Evolutionary conservation across 225 moss, liverwort and hornwort species (phyloP), one percentile per base, ranked within the genome.

Genomic region (Polytrichum commune): DNA sequence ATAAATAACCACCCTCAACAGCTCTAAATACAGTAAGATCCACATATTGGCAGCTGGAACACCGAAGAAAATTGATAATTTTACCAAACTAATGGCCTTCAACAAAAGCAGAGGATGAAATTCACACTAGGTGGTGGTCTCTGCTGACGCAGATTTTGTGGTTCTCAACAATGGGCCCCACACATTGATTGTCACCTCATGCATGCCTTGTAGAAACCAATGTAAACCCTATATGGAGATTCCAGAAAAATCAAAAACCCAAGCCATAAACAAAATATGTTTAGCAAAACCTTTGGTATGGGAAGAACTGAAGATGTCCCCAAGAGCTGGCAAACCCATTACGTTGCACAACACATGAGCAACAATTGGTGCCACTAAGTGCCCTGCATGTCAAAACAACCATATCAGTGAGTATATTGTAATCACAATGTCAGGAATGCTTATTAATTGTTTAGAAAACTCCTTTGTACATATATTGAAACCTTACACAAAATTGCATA

Each of bases 341-440:
- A 78, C 82, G 29, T 98, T 98, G 75, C 98, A 98, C 76, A 98
- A 91, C 53, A 98, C 82, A 73, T 98, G 98, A 58, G 95, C 98
- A 68, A 98, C 87, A 76, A 98, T 73, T 64, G 98, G 95, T 70
- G 91, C 85, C 75, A 89, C 38, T 58, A 98, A 54, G 71, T 95
- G 90, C 68, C 97, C 97, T 98, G 81, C 32, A 67, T 72, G 27
- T n/a, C 65, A 29, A 63, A 2, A 32, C 33, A 66, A 24, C 20
- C 5, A 58, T 58, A 5, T 23, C 20, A 58, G n/a, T 2, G 5
- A 56, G 4, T 19, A 5, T 19, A 9, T 18, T 19, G 6, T 5
- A 56, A 22, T 56, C 56, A 5, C 22, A 19, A 56, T 19, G 56
- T 22, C 19, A 20, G 19, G 56, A 56, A 2, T 56, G 5, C 5